Base-by-base conservation (phyloP, 345 rosid species). In the Sonneratia alba region DNA sequence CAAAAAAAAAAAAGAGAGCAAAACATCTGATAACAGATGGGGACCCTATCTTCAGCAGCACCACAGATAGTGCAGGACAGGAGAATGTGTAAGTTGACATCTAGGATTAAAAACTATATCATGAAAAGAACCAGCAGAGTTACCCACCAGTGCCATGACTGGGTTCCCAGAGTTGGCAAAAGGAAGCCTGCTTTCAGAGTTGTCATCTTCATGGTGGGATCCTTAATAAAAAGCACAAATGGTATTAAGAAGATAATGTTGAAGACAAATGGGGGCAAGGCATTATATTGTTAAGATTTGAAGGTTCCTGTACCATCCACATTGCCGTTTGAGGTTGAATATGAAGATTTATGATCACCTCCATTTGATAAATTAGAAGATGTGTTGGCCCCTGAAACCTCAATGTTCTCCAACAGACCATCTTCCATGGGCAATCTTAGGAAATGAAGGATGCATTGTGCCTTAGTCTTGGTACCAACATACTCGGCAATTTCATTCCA, bases 401-500 rank as follows among this genome's bases (percentile, higher is more conserved):
- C 97, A 70, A 95, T 83, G 70, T 85, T 90, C 75, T 92, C 97
- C 85, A 95, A 75, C 62, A 90, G 76, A 75, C 96, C 92, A 82
- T 90, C 88, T 86, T 89, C 93, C 83, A 87, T 83, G 45, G 99
- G 93, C 73, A 95, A 79, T 47, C 96, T 91, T 21, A 95, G 89
- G 80, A 95, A 95, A 79, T 91, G 97, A 76, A 88, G 92, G 76
- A 89, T 89, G 80, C 98, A 93, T 73, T 93, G 98, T 32, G 98
- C 96, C 87, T 94, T 94, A 78, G 98, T 84, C 80, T 94, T 94
- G 80, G 93, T 74, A 77, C 95, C 93, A 66, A 94, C 97, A 85
- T 90, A 91, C 66, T 91, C 97, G 1, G 98, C 95, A 80, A 95
- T 84, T 75, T 87, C 96, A 84, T 85, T 75, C 99, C 99, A 92